Evolutionary conservation across 208 protist species (phyloP), one percentile per base, ranked within the genome.

Genomic region (Endotrypanum monterogeii): DNA sequence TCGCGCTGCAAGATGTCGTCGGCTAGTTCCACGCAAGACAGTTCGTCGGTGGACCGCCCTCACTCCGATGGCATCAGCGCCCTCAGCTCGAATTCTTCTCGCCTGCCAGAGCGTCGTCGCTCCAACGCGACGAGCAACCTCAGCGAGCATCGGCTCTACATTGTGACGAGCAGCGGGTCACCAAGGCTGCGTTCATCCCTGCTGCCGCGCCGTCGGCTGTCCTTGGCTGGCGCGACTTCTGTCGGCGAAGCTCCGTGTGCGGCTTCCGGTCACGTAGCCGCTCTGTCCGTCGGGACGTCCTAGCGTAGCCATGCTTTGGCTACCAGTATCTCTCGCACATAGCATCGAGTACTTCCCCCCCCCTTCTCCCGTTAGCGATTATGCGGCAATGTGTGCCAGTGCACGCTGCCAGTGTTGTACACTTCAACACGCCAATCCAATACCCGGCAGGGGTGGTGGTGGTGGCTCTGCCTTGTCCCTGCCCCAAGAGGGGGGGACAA

Each of bases 101-200:
- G 71, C 14, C 51, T 82, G 41, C 77, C 77, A 48, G 77, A 77
- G 55, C 70, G 71, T 30, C 63, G 66, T 1, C 18, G 18, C 25
- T 57, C 57, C 18, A 41, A 7, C 0, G 65, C 67, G 23, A 23
- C 54, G 11, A 72, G 56, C 65, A 68, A 28, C n/a, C 55, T 65
- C 50, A 51, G 54, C 12, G 44, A 41, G 25, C 61, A 63, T 18
- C 62, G 37, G 0, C 61, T 56, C 37, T 55, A 54, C 72, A 76
- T 50, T 63, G 72, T 71, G 6, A 32, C 50, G 32, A 61, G 54
- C 16, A 46, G 25, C 6, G 63, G 61, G 23, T 50, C 67, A 16
- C 51, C 37, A n/a, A 76, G 57, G 52, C 50, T 65, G 0, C 77
- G 71, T 25, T 73, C 71, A 37, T 82, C 77, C 4, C 60, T 82